Percentiles rank a stretch among this genome's conserved stretches.
Evolutionary conservation across 75 land plant genomes (phyloP).

Genomic region (Selaginella moellendorffii): DNA sequence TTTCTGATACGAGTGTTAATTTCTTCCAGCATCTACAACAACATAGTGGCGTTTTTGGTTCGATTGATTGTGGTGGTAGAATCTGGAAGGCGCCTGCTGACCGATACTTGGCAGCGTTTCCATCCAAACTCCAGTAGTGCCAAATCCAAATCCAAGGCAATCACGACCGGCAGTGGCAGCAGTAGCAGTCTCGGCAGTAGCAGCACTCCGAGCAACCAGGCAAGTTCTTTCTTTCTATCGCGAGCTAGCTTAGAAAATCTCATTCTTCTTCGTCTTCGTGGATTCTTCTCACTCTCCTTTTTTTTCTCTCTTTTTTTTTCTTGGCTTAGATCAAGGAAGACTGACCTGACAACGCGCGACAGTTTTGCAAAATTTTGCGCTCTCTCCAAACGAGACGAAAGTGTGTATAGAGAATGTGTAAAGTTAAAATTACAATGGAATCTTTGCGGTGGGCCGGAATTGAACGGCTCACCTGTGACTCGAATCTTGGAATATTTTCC

Average conservation of each 20-base stretch:
- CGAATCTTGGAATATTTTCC: too few relatives aligned
- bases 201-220: too few relatives aligned
- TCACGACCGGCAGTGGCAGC: neutral
- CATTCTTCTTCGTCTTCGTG: too few relatives aligned
- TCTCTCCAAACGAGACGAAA: neutral
- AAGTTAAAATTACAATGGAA: too few relatives aligned
- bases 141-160: neutral
- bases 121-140: neutral
- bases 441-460: too few relatives aligned
- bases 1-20: neutral
- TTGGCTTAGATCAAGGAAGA: neutral
- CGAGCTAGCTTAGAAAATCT: too few relatives aligned
- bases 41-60: slow-evolving; percentile 24
- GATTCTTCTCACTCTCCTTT: too few relatives aligned
- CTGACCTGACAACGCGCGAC: neutral
- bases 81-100: neutral
- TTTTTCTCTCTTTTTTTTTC: too few relatives aligned
- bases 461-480: too few relatives aligned
- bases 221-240: too few relatives aligned
- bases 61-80: slow-evolving; percentile 28
- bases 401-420: too few relatives aligned
- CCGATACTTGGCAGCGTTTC: neutral
- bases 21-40: slow-evolving; percentile 32
- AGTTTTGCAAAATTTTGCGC: neutral
- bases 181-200: too few relatives aligned